phyloP scores from a whole-genome alignment of 2,329 filamentous ascomycete species.

The Aureobasidium sp. region DNA sequence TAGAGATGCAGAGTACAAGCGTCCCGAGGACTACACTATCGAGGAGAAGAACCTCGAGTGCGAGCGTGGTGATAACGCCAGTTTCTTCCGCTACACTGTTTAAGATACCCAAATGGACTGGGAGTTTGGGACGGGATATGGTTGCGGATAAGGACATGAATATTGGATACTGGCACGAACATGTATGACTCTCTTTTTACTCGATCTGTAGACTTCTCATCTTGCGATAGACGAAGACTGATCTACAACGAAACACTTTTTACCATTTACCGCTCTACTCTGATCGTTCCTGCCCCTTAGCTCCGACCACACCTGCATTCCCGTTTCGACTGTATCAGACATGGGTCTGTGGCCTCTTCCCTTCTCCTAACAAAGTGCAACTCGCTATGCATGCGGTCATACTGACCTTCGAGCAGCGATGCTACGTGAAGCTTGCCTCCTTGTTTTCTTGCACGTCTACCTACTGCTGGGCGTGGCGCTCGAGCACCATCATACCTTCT shows the following conservation, averaged over 20 bases:
- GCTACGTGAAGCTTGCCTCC: no score
- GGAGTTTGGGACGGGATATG: neutral
- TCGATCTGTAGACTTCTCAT: neutral
- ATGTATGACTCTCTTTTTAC: constrained; percentile 3
- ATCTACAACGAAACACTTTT: no score
- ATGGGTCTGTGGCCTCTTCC: neutral
- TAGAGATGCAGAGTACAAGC: constrained; percentile 43
- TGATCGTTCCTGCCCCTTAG: neutral
- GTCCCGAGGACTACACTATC: constrained; percentile 42
- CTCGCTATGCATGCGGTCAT: no score
- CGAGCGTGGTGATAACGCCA: constrained; percentile 50
- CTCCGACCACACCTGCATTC: neutral
- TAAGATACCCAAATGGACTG: constrained; percentile 3
- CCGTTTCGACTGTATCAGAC: no score
- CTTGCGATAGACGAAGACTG: neutral
- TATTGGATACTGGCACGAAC: neutral
- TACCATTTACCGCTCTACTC: no score
- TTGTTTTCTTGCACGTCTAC: no score
- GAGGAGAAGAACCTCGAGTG: constrained; percentile 47
- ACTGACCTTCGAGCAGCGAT: no score
- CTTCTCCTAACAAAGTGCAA: neutral
- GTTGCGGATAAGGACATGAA: neutral
- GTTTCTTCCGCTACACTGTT: constrained; percentile 32
- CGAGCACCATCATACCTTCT: no score
- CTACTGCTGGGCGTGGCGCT: no score